phyloP scores from a whole-genome alignment of 2,329 filamentous ascomycete species.

The Kalaharituber pfeilii region DNA sequence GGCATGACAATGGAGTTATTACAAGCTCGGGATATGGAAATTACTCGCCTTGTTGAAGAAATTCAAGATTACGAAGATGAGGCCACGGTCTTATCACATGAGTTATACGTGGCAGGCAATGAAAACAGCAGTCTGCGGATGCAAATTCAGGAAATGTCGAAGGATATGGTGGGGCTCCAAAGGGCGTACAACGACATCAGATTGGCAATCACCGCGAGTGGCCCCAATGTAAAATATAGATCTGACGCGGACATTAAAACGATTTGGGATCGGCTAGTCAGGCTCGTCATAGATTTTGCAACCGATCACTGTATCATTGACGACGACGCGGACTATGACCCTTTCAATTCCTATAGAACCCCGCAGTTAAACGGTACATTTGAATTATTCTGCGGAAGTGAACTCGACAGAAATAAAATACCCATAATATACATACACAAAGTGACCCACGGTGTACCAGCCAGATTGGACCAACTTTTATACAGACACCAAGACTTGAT shows the following conservation, averaged over 20 bases:
- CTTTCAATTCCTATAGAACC: neutral
- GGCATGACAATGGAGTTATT: neutral
- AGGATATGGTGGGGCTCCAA: neutral
- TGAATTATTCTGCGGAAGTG: neutral
- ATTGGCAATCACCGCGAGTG: neutral
- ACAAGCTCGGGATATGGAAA: neutral
- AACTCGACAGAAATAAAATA: neutral
- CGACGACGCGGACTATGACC: neutral
- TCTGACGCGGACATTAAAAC: neutral
- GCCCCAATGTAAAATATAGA: neutral
- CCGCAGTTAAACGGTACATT: neutral
- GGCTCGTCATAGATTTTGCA: neutral
- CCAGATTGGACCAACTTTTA: neutral
- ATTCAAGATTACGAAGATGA: neutral
- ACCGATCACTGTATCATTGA: neutral
- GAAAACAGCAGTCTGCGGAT: neutral
- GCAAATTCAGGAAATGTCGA: neutral
- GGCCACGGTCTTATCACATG: neutral
- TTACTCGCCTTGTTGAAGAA: neutral
- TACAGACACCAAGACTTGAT: neutral
- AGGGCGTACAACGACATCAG: neutral
- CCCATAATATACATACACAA: neutral
- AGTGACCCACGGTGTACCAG: neutral
- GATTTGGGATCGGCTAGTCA: neutral
- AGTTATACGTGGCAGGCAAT: neutral